Evolutionary conservation across 441 rosid genomes (phyloP), one percentile per base, ranked within the genome.

Genomic region (Gossypium gossypioides): DNA sequence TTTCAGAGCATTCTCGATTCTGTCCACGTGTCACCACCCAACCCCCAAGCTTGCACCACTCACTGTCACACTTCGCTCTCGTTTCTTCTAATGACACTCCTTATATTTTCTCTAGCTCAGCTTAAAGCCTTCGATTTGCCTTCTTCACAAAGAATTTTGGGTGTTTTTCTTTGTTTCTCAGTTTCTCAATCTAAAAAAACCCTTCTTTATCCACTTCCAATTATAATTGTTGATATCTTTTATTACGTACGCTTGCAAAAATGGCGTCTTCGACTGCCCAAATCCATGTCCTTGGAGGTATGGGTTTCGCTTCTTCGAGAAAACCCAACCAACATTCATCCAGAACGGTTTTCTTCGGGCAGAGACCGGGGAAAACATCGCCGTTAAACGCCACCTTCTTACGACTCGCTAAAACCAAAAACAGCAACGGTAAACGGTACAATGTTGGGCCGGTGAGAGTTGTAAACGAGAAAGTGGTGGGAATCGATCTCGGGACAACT

Each of bases 401-500:
- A 16, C 79, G 79, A 67, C 61, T 79, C 12, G 58, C 46, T 7
- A 72, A 32, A 9, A 34, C 10, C 2, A 78, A 3, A 10, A 46
- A 72, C 22, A 72, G 54, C 48, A 51, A 19, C 6, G 2, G 48
- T 32, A 51, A 80, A 25, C 76, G 92, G 16, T 69, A 81, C 42
- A 21, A 73, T 0, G 80, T 75, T 2, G 93, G 91, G 6, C 91
- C 96, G 0, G 71, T 85, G 52, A 77, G 86, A 67, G 88, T 86
- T 1, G 86, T 83, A 48, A 78, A 77, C 58, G 96, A 88, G 85
- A 89, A 88, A 56, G 92, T 88, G 37, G 90, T 88, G 19, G 96
- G 92, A 13, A 88, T 90, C 68, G 96, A 90, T 73, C 65, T 90
- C 50, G 96, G 92, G 24, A 90, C 92, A 13, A 90, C 92, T 9